Evolutionary conservation across 164 flowering plant genomes (phyloP), one percentile per base, ranked within the genome.

Genomic region (Tinospora cordifolia): DNA sequence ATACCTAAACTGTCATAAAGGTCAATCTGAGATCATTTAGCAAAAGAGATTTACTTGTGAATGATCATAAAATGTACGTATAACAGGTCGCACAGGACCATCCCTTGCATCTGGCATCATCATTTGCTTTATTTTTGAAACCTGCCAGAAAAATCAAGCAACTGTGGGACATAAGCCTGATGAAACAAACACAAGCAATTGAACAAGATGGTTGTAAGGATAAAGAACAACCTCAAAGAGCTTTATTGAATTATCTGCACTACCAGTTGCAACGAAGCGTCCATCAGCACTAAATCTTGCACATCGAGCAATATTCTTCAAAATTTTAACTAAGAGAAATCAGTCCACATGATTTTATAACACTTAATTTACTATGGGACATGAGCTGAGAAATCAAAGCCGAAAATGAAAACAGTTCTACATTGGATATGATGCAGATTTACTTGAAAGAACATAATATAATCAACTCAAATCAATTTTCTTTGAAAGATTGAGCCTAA

Each of bases 281-380:
- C 94, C 97, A 77, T 91, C 97, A 66, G 90, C 87, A 79, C 97
- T 89, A 76, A 91, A 91, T 71, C 91, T 88, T 67, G 90, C 97
- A 86, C 97, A 89, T 77, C 94, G 83, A 41, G 90, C 91, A 80
- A 85, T 74, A 81, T 87, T 87, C 97, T 91, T 69, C 72, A 82
- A 66, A 67, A 73, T 58, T 41, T 63, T 46, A 67, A 69, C 54
- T 39, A 30, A 62, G 44, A 72, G 2, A 60, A 69, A 54, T 63
- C 72, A 69, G 46, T 8, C 46, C 3, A 41, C 44, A 40, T 9
- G 6, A 9, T 40, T 40, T 9, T 40, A 40, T n/a, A 9, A 40
- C 44, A 40, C 44, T 40, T 4, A 40, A 40, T 4, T 40, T 41
- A 41, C 46, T 3, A 41, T 8, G 46, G 8, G 46, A 41, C 8